These are phyloP conservation scores for Ogataea nonfermentans DNA, from an alignment of 805 yeast species.

Conservation along the genomic window DNA sequence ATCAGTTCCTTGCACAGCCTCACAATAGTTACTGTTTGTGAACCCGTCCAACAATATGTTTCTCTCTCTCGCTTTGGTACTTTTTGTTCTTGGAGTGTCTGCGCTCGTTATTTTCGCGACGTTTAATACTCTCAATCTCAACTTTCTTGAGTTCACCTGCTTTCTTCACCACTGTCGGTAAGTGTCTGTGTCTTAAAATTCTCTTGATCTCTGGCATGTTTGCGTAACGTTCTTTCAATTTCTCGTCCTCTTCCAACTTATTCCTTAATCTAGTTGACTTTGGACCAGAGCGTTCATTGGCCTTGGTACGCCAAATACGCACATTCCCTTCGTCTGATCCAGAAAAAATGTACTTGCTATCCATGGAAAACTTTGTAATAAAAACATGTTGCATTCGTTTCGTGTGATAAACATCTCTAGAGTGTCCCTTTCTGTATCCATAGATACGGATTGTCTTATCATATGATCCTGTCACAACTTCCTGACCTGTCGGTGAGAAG, in stretches of 20 bases:
- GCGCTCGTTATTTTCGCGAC: conserved; percentile 80
- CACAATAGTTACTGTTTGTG: conserved; percentile 39
- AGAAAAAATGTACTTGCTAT: conserved; percentile 77
- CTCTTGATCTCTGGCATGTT: conserved; percentile 95
- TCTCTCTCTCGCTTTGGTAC: conserved; percentile 70
- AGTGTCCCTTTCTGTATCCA: conserved; percentile 73
- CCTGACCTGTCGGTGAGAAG: conserved; percentile 96
- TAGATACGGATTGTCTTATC: conserved; percentile 89
- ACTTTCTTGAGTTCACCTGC: conserved; percentile 81
- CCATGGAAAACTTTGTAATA: conserved; percentile 81
- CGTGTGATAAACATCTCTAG: conserved; percentile 93
- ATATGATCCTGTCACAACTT: conserved; percentile 90
- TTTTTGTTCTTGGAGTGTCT: conserved; percentile 70
- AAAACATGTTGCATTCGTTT: conserved; percentile 97
- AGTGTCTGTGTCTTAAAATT: conserved; percentile 87
- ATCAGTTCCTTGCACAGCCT: not conserved
- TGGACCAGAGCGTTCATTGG: conserved; percentile 79
- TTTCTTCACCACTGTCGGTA: conserved; percentile 83
- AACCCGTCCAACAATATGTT: conserved; percentile 83
- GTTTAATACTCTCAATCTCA: conserved; percentile 71
- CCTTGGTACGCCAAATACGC: conserved; percentile 86
- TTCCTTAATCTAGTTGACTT: conserved; percentile 77
- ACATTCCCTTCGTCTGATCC: conserved; percentile 98
- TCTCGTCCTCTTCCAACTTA: conserved; percentile 86
- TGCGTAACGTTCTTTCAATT: conserved; percentile 87